Evolutionary conservation across 352 stramenopile species (phyloP), one percentile per base, ranked within the genome.

Genomic region (Pythium rishiriense): DNA sequence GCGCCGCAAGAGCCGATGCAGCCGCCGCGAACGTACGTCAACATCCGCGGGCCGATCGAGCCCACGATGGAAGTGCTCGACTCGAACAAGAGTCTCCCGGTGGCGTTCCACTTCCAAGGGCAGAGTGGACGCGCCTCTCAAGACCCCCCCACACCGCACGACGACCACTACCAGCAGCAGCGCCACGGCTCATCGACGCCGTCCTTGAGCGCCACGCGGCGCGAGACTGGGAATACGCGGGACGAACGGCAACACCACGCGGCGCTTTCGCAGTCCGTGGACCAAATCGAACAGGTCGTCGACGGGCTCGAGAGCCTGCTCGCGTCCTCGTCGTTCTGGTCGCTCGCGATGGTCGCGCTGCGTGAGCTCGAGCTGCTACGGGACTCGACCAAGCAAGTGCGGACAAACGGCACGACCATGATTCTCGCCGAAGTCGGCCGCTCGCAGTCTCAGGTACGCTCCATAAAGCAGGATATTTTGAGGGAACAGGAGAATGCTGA

Each of bases 71-170:
- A 68, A 11, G 49, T 45, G 1, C 53, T 68, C n/a, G 47, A 68
- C 45, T 43, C 54, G 17, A 70, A 50, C 48, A 66, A 68, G 51
- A 69, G 78, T 29, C 61, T 52, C 17, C 76, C 77, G 4, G 76
- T 91, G 24, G 85, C 71, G 24, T 91, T 91, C 62, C 81, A 88
- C 53, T 91, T 89, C 42, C 63, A 74, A 60, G 68, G 81, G 8
- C 28, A 58, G 21, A 58, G 33, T 22, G 62, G 33, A 42, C 54
- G 48, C 56, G 28, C 53, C 5, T 35, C n/a, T n/a, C n/a, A n/a
- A 46, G 37, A 22, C 24, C 24, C 50, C 21, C 11, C 25, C 25
- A 24, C 28, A 22, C 29, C 31, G 8, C 39, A 63, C 19, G 35
- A 48, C 33, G 48, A 22, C 7, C 19, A 58, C 31, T 31, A 22